Base-by-base conservation (phyloP, 257 asterid genomes). In the Solanum arcanum region DNA sequence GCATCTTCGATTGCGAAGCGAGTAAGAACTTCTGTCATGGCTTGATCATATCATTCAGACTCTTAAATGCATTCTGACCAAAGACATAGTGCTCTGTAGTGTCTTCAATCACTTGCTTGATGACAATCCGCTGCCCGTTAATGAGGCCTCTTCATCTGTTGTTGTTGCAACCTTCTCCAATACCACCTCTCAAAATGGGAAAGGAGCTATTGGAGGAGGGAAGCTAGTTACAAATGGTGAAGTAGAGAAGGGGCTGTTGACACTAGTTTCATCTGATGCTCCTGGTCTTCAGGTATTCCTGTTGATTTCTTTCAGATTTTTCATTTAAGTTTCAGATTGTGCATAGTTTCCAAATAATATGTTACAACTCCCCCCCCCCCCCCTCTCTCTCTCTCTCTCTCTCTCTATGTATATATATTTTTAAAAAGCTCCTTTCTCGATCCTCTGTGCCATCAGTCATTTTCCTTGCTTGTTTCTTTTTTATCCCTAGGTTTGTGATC, bases 1-100 rank as follows among this genome's bases (percentile, higher is more conserved):
- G 91, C 95, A 95, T 91, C 98, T 97, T 88, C 99, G 99, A 44
- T 88, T 97, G 89, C 92, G 99, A 84, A 95, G 96, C 95, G 99
- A 97, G 99, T 95, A 93, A 89, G 94, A 89, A 86, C 35, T 56
- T 73, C 73, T 72, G 41, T 49, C 35, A 76, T 23, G 47, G 49
- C 37, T 78, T 14, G 23, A 41, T 83, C n/a, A 25, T 56, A 41
- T 16, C 31, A 10, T 66, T 64, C 60, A 84, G 62, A 81, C 3
- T 73, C 46, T 86, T 35, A 33, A 72, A 23, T 68, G 81, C 49
- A 3, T 78, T 44, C 83, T 73, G 69, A 81, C 85, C 44, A 80
- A 47, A 81, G 18, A 66, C 88, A 83, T 87, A 31, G 77, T 81
- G 88, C 75, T 84, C 27, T 92, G 95, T 94, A 95, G 99, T 88